Evolutionary conservation across 2,329 filamentous ascomycete genomes (phyloP).

Genomic region (Helotiales sp.): DNA sequence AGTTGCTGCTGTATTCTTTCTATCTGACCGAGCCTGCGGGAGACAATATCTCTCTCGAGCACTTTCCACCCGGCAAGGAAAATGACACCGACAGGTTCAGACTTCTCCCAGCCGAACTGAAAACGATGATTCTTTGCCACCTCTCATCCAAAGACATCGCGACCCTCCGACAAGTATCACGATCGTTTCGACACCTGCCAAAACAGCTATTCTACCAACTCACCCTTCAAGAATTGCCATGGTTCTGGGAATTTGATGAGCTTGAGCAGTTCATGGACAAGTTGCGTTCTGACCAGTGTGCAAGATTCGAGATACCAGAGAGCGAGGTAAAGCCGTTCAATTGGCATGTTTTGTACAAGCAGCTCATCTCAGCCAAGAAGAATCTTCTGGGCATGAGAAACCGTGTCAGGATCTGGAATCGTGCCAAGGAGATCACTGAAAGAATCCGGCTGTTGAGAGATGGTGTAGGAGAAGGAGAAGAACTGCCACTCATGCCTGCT

Average conservation of each 20-base stretch:
- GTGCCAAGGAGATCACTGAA: constrained; percentile 2
- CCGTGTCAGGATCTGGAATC: not conserved
- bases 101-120: not conserved
- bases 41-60: not conserved
- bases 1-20: not conserved
- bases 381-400: constrained; percentile 1
- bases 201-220: not conserved
- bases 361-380: not conserved
- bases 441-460: constrained; percentile 9
- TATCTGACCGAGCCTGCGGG: not conserved
- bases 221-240: constrained; percentile 9
- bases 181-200: constrained; percentile 1
- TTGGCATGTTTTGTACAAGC: constrained; percentile 5
- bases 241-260: constrained; percentile 8
- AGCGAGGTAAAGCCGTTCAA: not conserved
- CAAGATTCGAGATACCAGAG: not conserved
- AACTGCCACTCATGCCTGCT: not conserved
- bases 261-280: not conserved
- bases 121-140: constrained; percentile 6
- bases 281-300: not conserved
- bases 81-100: constrained; percentile 5
- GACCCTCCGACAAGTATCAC: not conserved
- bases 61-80: not conserved
- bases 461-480: not conserved
- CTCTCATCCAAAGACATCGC: constrained; percentile 8